Evolutionary conservation across 2,329 filamentous ascomycete species (phyloP).

Genomic region (Lachnellula arida): DNA sequence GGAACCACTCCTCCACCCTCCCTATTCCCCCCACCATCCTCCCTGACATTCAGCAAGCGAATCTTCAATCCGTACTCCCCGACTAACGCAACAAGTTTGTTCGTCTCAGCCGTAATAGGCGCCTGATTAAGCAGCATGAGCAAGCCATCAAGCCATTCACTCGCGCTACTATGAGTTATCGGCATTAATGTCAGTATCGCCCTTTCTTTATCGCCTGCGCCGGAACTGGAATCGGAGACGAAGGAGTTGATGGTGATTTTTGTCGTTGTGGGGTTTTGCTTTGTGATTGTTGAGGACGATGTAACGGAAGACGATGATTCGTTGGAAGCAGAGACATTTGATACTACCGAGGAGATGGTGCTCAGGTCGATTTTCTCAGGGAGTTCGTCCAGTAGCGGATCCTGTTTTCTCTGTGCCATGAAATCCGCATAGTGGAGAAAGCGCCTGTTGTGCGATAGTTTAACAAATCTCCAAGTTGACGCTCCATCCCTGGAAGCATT

Average conservation of each 20-base stretch:
- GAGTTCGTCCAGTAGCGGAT: slow-evolving; percentile 69
- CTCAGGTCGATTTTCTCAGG: slow-evolving; percentile 81
- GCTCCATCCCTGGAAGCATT: slow-evolving; percentile 37
- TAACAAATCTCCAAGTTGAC: slow-evolving; percentile 69
- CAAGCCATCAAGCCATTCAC: slow-evolving; percentile 94
- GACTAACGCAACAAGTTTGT: slow-evolving; percentile 79
- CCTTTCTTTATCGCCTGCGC: slow-evolving; percentile 32
- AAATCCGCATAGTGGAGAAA: slow-evolving; percentile 91
- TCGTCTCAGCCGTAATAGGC: slow-evolving; percentile 95
- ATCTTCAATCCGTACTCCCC: slow-evolving; percentile 92
- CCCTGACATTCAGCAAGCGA: slow-evolving; percentile 80
- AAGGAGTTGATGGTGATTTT: slow-evolving; percentile 91
- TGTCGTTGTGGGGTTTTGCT: slow-evolving; percentile 46
- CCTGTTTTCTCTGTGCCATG: slow-evolving; percentile 54
- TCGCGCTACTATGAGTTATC: slow-evolving; percentile 73
- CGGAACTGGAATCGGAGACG: slow-evolving; percentile 71
- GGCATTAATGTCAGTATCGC: slow-evolving; percentile 81
- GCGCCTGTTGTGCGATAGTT: slow-evolving; percentile 84
- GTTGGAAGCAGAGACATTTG: slow-evolving; percentile 61
- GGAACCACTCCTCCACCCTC: slow-evolving; percentile 66
- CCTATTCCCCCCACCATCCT: slow-evolving; percentile 61
- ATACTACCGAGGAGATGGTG: slow-evolving; percentile 87
- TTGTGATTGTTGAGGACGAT: slow-evolving; percentile 38
- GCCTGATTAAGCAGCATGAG: slow-evolving; percentile 93
- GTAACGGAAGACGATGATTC: slow-evolving; percentile 44